Conservation (phyloP, 2,329 filamentous ascomycete genomes). For the Westerdykella sp. region DNA sequence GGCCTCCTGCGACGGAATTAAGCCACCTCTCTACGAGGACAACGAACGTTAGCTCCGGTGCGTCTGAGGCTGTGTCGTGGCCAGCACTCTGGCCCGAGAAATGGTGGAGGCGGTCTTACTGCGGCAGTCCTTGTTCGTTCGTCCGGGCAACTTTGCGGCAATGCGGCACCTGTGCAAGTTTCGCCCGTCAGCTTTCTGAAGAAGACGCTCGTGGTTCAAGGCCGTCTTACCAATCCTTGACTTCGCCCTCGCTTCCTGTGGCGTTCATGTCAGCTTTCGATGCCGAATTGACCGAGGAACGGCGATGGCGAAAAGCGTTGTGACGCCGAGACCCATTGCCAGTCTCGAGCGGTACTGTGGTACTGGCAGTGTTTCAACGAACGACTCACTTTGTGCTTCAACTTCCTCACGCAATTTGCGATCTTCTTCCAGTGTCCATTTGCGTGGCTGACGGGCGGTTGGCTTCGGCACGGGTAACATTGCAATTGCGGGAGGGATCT, state of each 20-base stretch:
- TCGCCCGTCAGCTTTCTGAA: constrained; percentile 19
- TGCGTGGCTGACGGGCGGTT: constrained; percentile 21
- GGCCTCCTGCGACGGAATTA: constrained; percentile 33
- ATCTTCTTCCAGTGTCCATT: constrained; percentile 24
- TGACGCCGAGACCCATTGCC: neutral
- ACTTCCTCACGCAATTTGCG: constrained; percentile 23
- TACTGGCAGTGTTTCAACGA: too few relatives aligned
- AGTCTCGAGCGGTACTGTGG: too few relatives aligned
- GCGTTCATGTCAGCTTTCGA: neutral
- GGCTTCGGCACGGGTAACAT: constrained; percentile 7
- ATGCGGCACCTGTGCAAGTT: constrained; percentile 27
- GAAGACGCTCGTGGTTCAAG: constrained; percentile 1
- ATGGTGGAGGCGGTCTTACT: constrained; percentile 8
- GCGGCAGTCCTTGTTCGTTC: constrained; percentile 43
- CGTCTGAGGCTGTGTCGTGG: too few relatives aligned
- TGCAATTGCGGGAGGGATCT: neutral
- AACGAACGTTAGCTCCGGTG: neutral
- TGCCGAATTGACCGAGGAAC: neutral
- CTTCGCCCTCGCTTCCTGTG: constrained; percentile 5
- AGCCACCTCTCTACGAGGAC: constrained; percentile 32
- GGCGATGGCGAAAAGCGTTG: neutral
- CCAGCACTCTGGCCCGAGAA: neutral
- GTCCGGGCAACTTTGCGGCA: constrained; percentile 33
- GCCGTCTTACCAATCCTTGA: constrained; percentile 25
- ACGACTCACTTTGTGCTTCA: constrained; percentile 18